A percentile compares a stretch with the other conserved stretches of the same genome.
Conservation (phyloP, 1,139 yeast species). For the Petasospora fabianii region DNA sequence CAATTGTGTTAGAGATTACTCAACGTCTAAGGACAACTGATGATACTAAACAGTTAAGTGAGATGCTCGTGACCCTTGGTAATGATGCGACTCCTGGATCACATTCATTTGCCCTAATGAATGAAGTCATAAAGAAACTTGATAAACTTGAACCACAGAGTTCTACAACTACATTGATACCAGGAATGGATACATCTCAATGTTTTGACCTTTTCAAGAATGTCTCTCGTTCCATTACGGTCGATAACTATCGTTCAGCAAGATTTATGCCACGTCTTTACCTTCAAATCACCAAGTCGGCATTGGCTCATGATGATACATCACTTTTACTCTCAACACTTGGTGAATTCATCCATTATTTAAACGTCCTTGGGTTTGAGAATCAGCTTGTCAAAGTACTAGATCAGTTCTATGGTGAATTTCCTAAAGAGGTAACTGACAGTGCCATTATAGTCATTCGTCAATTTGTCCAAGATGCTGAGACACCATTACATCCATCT, state of each 20-base stretch:
- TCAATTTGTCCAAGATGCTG: neutral
- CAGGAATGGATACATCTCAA: slow-evolving; percentile 13
- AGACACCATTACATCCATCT: slow-evolving; percentile 9
- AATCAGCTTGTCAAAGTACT: slow-evolving; percentile 16
- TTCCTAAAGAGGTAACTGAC: slow-evolving; percentile 5
- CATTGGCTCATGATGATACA: neutral
- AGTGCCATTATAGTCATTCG: neutral
- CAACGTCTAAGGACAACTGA: slow-evolving; percentile 5
- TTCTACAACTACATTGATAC: slow-evolving; percentile 8
- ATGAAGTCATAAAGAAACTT: slow-evolving; percentile 19
- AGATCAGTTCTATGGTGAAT: slow-evolving; percentile 6
- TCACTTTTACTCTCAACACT: slow-evolving; percentile 10
- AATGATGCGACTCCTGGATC: neutral
- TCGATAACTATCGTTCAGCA: slow-evolving; percentile 20
- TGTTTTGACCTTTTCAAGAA: slow-evolving; percentile 9
- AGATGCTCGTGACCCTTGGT: slow-evolving; percentile 6
- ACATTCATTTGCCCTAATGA: slow-evolving; percentile 19
- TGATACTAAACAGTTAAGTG: neutral
- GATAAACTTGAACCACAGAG: slow-evolving; percentile 3
- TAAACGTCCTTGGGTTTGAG: slow-evolving; percentile 16
- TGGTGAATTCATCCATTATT: slow-evolving; percentile 16
- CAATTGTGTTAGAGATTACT: slow-evolving; percentile 6
- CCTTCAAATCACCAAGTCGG: slow-evolving; percentile 15
- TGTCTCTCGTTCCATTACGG: slow-evolving; percentile 12
- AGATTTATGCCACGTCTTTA: slow-evolving; percentile 24